These are phyloP conservation scores for apple (Malus domestica) DNA, from an alignment of 306 rosid genomes.

Conservation along the genomic window ASM211411v1 NC_041793.1:46778001-46778500, in stretches of 20 bases:
- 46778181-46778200: slow-evolving; percentile 79
- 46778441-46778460: not conserved
- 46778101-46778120: slow-evolving; percentile 1
- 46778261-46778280: not conserved
- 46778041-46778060: not conserved
- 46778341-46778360: slow-evolving; percentile 72
- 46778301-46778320: slow-evolving; percentile 14
- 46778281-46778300: not conserved
- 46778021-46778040: not conserved
- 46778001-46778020: not conserved
- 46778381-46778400: slow-evolving; percentile 88
- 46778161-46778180: slow-evolving; percentile 68
- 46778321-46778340: slow-evolving; percentile 46
- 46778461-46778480: not conserved
- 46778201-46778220: slow-evolving; percentile 78
- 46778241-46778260: slow-evolving; percentile 33
- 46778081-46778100: not conserved
- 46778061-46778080: not conserved
- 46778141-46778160: slow-evolving; percentile 14
- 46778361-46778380: slow-evolving; percentile 83
- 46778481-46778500: not conserved
- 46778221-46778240: slow-evolving; percentile 50
- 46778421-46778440: slow-evolving; percentile 50
- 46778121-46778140: slow-evolving; percentile 20
- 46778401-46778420: slow-evolving; percentile 63